Evolutionary conservation across 2,329 filamentous ascomycete genomes (phyloP).

Genomic region (Fusarium nygamai): DNA sequence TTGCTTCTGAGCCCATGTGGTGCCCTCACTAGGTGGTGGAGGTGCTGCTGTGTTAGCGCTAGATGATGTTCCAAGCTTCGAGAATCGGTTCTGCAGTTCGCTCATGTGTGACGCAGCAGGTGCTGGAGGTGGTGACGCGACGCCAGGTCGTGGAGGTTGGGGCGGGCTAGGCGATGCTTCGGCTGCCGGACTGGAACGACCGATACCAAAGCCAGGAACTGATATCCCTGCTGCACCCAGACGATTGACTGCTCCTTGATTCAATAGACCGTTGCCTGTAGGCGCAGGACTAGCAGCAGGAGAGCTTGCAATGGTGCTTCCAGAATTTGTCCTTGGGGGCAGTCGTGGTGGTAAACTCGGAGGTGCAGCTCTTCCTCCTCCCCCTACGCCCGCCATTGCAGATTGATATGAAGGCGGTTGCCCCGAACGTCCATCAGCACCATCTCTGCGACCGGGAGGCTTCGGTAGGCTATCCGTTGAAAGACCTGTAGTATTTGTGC

Average conservation of each 20-base stretch:
- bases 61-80: constrained; percentile 56
- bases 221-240: constrained; percentile 80
- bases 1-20: constrained; percentile 73
- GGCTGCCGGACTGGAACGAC: constrained; percentile 49
- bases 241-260: constrained; percentile 69
- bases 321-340: constrained; percentile 58
- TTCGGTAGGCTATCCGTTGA: constrained; percentile 74
- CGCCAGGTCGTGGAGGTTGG: constrained; percentile 39
- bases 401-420: constrained; percentile 47
- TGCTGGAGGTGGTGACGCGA: constrained; percentile 32
- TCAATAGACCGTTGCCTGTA: constrained; percentile 49
- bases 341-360: constrained; percentile 78
- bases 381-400: constrained; percentile 39
- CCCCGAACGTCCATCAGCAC: constrained; percentile 48
- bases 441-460: constrained; percentile 69
- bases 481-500: constrained; percentile 75
- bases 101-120: constrained; percentile 59
- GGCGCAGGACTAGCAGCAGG: constrained; percentile 36
- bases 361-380: constrained; percentile 40
- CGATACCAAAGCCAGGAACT: constrained; percentile 82
- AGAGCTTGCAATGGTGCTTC: constrained; percentile 43
- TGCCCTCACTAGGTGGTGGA: constrained; percentile 58
- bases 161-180: constrained; percentile 42
- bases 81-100: constrained; percentile 76
- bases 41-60: constrained; percentile 24